phyloP scores from a whole-genome alignment of 106 monocot species.

The Amphibolis antarctica region DNA sequence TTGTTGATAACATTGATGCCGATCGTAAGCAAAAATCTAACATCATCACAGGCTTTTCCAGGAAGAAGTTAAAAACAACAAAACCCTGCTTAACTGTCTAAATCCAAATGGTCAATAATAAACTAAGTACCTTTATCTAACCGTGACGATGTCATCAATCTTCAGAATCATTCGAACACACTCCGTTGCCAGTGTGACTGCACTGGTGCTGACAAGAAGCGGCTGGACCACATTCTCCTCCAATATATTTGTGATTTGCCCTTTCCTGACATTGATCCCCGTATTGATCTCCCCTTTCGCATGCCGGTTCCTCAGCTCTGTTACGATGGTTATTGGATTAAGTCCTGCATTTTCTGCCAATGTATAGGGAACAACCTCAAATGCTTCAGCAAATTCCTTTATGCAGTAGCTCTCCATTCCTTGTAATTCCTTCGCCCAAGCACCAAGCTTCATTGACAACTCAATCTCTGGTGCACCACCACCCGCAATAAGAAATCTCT shows the following conservation, averaged over 20 bases:
- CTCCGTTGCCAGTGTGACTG: slow-evolving; percentile 66
- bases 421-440: slow-evolving; percentile 77
- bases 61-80: background rate
- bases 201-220: slow-evolving; percentile 82
- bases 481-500: slow-evolving; percentile 84
- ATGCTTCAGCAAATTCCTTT: slow-evolving; percentile 82
- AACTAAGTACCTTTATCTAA: slow-evolving; percentile 31
- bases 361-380: slow-evolving; percentile 92
- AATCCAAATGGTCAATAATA: background rate
- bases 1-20: no score
- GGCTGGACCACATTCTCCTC: slow-evolving; percentile 99
- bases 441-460: slow-evolving; percentile 70
- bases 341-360: slow-evolving; percentile 93
- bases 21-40: no score
- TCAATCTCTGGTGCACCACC: slow-evolving; percentile 98
- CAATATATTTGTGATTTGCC: slow-evolving; percentile 82
- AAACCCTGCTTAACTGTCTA: background rate
- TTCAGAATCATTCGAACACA: slow-evolving; percentile 99
- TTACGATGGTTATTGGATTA: slow-evolving; percentile 78
- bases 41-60: background rate
- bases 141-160: slow-evolving; percentile 95
- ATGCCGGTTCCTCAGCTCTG: slow-evolving; percentile 86
- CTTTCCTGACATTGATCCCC: slow-evolving; percentile 97
- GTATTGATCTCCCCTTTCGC: slow-evolving; percentile 77
- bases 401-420: slow-evolving; percentile 96